Evolutionary conservation across 1,284 basidiomycete species (phyloP), one percentile per base, ranked within the genome.

Genomic region (Puccinia hordei): DNA sequence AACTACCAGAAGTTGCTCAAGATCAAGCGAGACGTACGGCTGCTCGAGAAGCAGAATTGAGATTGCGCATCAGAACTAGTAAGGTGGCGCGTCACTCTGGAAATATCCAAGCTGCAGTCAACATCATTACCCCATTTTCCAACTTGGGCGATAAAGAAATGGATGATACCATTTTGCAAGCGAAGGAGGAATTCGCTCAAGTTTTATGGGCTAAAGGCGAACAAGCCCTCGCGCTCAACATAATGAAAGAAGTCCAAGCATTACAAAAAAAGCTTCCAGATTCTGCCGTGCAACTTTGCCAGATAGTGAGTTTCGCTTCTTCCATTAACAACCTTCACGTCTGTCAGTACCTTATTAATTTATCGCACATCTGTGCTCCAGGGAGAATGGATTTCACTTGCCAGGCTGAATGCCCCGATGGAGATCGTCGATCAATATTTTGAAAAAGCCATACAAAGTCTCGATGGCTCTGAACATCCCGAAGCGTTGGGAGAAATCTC

Each of bases 171-270:
- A 68, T 80, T 13, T 88, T 90, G 19, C 88, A 90, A 38, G 88
- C 92, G n/a, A 89, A 89, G 0, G 88, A 90, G 83, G 95, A 98
- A 85, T 94, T 94, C 83, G 92, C 95, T 1, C 90, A 91, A 78
- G 94, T 98, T 8, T 88, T 98, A 15, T 98, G 96, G 94, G 87
- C 90, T 5, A 92, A 93, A 83, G 90, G 90, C 51, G 94, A 98
- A 84, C 92, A 93, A 83, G 90, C 90, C 76, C 87, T 92, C 0
- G 95, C 96, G 0, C 91, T 96, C 49, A 89, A 92, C 82, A 91
- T 90, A 80, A 87, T 96, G 79, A 88, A 88, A 76, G 87, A 88
- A 49, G 86, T 83, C 10, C 73, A 81, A 22, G 51, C 30, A 33
- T 22, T 51, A 33, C 73, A 76, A 53, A 61, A 30, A 82, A 17